These are phyloP conservation scores for Rhodamnia rubescens DNA, from an alignment of 345 rosid species.

Conservation along the genomic window DNA sequence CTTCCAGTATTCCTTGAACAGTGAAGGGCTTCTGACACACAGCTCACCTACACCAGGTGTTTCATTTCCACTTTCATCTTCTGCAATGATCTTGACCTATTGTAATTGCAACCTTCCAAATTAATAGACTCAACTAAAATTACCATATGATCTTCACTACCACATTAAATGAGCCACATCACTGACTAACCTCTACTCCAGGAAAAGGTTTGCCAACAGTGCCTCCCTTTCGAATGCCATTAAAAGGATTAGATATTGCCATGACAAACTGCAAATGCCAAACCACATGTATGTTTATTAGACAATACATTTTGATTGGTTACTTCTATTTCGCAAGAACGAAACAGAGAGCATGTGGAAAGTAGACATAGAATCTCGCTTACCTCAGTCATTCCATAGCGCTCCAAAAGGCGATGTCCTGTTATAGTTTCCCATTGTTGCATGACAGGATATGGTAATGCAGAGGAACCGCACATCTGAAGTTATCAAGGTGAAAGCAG, in stretches of 20 bases:
- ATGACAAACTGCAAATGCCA: constrained; percentile 57
- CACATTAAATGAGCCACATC: neutral
- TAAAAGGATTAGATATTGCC: constrained; percentile 89
- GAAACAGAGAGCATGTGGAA: neutral
- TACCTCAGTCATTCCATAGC: constrained; percentile 99
- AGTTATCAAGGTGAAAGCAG: neutral
- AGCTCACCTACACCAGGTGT: constrained; percentile 64
- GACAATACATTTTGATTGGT: neutral
- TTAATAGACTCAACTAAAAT: neutral
- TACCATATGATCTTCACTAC: neutral
- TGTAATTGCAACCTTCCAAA: neutral
- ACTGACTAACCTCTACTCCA: constrained; percentile 69
- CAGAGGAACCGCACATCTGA: constrained; percentile 97
- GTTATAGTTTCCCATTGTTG: constrained; percentile 92
- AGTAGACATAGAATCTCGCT: neutral
- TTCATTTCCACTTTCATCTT: constrained; percentile 42
- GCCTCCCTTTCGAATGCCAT: constrained; percentile 71
- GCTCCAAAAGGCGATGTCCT: constrained; percentile 88
- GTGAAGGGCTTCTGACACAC: constrained; percentile 82
- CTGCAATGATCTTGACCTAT: constrained; percentile 59
- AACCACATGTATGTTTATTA: neutral
- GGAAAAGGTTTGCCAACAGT: constrained; percentile 97
- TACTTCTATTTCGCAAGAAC: neutral
- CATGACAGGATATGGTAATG: constrained; percentile 94
- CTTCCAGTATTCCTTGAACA: constrained; percentile 94